Conservation (phyloP, 2,329 filamentous ascomycete genomes). For the Cercospora canescens region DNA sequence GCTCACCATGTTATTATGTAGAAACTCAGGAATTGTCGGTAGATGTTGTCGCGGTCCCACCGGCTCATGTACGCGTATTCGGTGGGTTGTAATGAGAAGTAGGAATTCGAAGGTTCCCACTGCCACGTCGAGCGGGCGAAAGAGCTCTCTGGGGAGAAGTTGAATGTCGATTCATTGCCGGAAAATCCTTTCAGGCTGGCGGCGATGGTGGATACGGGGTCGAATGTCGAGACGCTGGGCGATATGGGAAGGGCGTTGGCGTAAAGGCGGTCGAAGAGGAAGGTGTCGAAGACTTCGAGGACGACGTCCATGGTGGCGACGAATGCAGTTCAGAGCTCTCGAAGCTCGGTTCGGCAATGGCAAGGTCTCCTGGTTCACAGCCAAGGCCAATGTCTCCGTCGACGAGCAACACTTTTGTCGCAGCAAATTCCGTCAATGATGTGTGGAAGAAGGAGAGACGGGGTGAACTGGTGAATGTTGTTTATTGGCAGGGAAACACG, state of each 20-base stretch:
- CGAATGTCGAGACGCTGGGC: slow-evolving; percentile 55
- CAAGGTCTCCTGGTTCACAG: not conserved
- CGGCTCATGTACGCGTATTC: slow-evolving; percentile 77
- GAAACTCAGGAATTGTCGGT: slow-evolving; percentile 71
- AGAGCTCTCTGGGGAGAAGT: slow-evolving; percentile 8
- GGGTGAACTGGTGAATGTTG: not conserved
- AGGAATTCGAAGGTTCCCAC: slow-evolving; percentile 72
- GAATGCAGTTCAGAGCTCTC: not conserved
- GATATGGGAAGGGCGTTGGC: slow-evolving; percentile 64
- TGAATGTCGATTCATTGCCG: slow-evolving; percentile 54
- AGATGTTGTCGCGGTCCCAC: slow-evolving; percentile 74
- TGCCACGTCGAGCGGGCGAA: slow-evolving; percentile 42
- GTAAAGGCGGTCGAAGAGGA: slow-evolving; percentile 77
- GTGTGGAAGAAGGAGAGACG: not conserved
- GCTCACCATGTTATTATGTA: slow-evolving; percentile 83
- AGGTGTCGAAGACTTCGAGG: slow-evolving; percentile 81
- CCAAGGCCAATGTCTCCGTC: not conserved
- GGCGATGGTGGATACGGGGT: slow-evolving; percentile 48
- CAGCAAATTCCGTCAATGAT: not conserved
- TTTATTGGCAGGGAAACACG: not conserved
- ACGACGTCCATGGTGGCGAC: slow-evolving; percentile 78
- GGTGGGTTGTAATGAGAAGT: slow-evolving; percentile 68
- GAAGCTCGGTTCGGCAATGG: slow-evolving; percentile 7
- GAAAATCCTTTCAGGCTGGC: slow-evolving; percentile 44
- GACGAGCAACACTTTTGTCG: not conserved